Percentiles rank a stretch among this genome's conserved stretches.
Conservation (phyloP, 2,329 filamentous ascomycete species). For the Epichloe sp. region DNA sequence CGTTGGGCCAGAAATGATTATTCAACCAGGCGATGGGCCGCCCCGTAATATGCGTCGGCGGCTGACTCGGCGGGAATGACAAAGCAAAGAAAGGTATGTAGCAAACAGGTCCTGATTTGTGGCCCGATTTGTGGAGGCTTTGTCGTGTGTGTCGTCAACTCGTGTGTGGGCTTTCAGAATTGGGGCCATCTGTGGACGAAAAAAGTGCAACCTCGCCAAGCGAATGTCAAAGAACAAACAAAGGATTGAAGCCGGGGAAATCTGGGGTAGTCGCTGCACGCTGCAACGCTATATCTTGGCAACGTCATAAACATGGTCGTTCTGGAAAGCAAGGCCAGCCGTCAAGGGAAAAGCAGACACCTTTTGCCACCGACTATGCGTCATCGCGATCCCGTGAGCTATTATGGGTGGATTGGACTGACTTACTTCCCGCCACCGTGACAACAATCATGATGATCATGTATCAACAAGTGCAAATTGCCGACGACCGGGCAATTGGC, state of each 20-base stretch:
- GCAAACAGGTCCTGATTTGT: not conserved
- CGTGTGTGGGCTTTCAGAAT: not conserved
- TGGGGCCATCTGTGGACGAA: not conserved
- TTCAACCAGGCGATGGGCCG: too few relatives aligned
- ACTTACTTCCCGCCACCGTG: too few relatives aligned
- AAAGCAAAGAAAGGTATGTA: too few relatives aligned
- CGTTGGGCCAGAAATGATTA: too few relatives aligned
- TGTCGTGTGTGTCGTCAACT: not conserved
- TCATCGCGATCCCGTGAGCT: too few relatives aligned
- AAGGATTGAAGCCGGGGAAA: not conserved
- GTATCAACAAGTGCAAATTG: not conserved
- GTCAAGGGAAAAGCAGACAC: too few relatives aligned
- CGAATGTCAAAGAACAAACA: not conserved
- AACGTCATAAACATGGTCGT: not conserved
- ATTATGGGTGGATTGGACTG: too few relatives aligned
- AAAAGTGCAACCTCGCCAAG: conserved; percentile 2
- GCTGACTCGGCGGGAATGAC: too few relatives aligned
- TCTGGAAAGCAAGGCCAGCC: not conserved
- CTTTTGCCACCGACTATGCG: too few relatives aligned
- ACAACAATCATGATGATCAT: not conserved
- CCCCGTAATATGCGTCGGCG: too few relatives aligned
- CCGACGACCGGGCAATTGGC: not conserved
- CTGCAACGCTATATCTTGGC: not conserved
- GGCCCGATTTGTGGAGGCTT: not conserved
- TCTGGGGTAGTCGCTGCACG: not conserved